These are phyloP conservation scores for Scheffersomyces stipitis DNA, from an alignment of 805 yeast genomes.

Conservation along the genomic window DNA sequence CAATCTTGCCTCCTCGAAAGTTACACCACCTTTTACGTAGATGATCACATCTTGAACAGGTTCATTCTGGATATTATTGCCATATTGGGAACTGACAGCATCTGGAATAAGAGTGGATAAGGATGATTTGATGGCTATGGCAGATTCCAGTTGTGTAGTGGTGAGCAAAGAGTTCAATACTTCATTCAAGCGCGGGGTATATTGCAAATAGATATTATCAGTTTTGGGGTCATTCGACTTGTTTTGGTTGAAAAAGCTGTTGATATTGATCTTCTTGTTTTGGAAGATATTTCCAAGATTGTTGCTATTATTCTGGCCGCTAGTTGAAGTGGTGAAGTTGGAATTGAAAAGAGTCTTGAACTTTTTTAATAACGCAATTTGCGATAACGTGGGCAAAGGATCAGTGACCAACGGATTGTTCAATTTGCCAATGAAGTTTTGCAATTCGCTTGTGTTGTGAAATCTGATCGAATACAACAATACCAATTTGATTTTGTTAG, in stretches of 20 bases:
- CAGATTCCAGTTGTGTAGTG: constrained; percentile 8
- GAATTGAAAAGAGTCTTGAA: constrained; percentile 24
- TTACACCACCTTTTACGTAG: constrained; percentile 82
- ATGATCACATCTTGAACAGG: constrained; percentile 66
- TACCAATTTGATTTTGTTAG: constrained; percentile 68
- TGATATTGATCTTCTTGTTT: constrained; percentile 31
- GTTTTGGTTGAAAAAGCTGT: constrained; percentile 29
- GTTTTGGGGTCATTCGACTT: constrained; percentile 27
- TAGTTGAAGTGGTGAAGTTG: constrained; percentile 7
- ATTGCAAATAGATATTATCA: constrained; percentile 88
- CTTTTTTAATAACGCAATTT: constrained; percentile 29
- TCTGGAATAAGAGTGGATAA: constrained; percentile 43
- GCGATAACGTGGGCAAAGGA: constrained; percentile 35
- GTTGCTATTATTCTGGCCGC: constrained; percentile 10
- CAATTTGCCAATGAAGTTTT: constrained; percentile 24
- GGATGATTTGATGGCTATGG: constrained; percentile 3
- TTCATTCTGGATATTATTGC: constrained; percentile 19
- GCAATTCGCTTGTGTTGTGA: constrained; percentile 40
- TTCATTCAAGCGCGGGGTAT: constrained; percentile 68
- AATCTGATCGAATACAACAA: constrained; percentile 73
- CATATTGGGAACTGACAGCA: constrained; percentile 26
- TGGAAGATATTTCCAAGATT: constrained; percentile 31
- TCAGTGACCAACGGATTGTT: constrained; percentile 27
- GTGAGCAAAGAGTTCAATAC: constrained; percentile 23
- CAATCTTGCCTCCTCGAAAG: constrained; percentile 88